phyloP scores from a whole-genome alignment of 805 yeast genomes.

The Candida koratica region DNA sequence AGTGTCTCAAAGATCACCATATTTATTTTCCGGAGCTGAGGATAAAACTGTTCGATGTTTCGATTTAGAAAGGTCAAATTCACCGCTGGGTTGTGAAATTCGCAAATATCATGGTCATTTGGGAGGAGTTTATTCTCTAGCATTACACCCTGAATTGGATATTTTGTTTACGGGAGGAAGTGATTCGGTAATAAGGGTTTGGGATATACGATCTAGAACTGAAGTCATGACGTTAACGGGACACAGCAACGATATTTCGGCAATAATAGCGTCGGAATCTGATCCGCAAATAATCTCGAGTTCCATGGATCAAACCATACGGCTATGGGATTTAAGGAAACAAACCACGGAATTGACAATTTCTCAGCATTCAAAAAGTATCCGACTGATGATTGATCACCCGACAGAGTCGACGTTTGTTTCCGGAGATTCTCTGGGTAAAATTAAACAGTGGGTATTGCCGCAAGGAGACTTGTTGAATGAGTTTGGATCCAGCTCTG shows the following conservation, averaged over 20 bases:
- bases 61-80: slow-evolving; percentile 86
- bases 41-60: slow-evolving; percentile 92
- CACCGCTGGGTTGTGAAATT: slow-evolving; percentile 47
- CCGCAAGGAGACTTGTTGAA: slow-evolving; percentile 68
- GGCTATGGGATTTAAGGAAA: slow-evolving; percentile 87
- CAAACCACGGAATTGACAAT: slow-evolving; percentile 67
- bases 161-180: slow-evolving; percentile 83
- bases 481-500: slow-evolving; percentile 49
- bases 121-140: slow-evolving; percentile 81
- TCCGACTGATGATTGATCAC: slow-evolving; percentile 67
- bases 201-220: slow-evolving; percentile 86
- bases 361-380: slow-evolving; percentile 81
- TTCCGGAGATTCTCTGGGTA: slow-evolving; percentile 74
- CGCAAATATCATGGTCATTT: slow-evolving; percentile 93
- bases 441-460: slow-evolving; percentile 72
- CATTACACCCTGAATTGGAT: slow-evolving; percentile 83
- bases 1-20: slow-evolving; percentile 75
- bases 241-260: slow-evolving; percentile 70
- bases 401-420: slow-evolving; percentile 71
- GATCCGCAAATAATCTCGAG: slow-evolving; percentile 86
- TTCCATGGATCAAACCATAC: slow-evolving; percentile 78
- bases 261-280: slow-evolving; percentile 60
- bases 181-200: slow-evolving; percentile 79
- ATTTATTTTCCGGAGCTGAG: slow-evolving; percentile 87
- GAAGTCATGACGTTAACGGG: slow-evolving; percentile 79